Evolutionary conservation across 1,139 yeast genomes (phyloP).

Genomic region (Diutina siamensis): DNA sequence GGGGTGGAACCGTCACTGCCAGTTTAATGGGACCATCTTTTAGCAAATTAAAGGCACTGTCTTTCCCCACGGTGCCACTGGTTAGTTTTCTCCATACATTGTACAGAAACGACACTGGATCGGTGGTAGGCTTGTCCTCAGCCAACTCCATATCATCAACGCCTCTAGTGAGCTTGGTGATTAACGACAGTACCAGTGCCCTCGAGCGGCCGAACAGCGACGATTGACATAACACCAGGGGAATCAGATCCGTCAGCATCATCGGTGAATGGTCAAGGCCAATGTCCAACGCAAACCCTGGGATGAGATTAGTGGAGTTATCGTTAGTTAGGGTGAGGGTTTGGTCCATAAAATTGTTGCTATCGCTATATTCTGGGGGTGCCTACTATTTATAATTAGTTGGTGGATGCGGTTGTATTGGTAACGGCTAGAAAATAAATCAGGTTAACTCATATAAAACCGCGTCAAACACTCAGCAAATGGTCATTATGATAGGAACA

Average conservation of each 20-base stretch:
- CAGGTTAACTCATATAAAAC: no score
- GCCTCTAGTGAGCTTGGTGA: neutral
- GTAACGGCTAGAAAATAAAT: no score
- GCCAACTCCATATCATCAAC: neutral
- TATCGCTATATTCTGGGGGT: no score
- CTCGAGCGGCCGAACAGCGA: neutral
- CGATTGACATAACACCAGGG: neutral
- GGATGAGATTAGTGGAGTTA: no score
- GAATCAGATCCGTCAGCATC: neutral
- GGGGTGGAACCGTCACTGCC: neutral
- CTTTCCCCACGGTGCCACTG: neutral
- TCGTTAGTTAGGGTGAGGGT: no score
- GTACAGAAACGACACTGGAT: neutral
- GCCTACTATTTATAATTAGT: no score
- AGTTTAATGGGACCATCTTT: neutral
- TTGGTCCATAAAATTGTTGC: no score
- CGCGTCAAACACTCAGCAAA: no score
- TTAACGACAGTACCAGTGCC: neutral
- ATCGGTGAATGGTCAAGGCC: no score
- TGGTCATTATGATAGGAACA: no score
- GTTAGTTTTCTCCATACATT: neutral
- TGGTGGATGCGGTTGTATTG: no score
- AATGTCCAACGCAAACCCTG: no score
- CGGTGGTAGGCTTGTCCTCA: neutral
- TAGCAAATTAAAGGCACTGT: neutral